Conservation (phyloP, 1,139 yeast genomes). For the Lodderomyces pseudojiufengensis region DNA sequence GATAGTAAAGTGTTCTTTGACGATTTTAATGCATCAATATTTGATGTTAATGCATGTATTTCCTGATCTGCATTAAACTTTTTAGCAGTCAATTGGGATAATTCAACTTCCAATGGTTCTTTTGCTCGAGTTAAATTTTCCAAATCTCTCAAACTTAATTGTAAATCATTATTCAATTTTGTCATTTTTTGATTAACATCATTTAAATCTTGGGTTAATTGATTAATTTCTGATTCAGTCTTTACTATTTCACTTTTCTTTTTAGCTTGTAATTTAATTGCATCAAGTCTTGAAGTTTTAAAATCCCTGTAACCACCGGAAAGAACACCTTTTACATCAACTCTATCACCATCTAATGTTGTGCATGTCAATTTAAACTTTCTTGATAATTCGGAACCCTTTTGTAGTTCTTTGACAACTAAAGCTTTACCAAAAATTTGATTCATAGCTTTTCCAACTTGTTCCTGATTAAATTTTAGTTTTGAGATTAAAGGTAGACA, state of each 20-base stretch:
- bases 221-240: slow-evolving; percentile 25
- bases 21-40: slow-evolving; percentile 21
- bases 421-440: slow-evolving; percentile 82
- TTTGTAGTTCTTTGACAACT: slow-evolving; percentile 66
- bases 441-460: slow-evolving; percentile 58
- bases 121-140: slow-evolving; percentile 34
- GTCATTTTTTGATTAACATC: slow-evolving; percentile 27
- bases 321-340: slow-evolving; percentile 76
- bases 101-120: slow-evolving; percentile 42
- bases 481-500: slow-evolving; percentile 76
- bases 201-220: slow-evolving; percentile 22
- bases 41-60: slow-evolving; percentile 20
- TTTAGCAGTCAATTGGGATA: slow-evolving; percentile 39
- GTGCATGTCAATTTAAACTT: slow-evolving; percentile 66
- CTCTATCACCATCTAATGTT: slow-evolving; percentile 88
- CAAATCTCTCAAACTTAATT: slow-evolving; percentile 35
- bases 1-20: slow-evolving; percentile 25
- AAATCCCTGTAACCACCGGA: slow-evolving; percentile 87
- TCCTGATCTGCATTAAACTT: slow-evolving; percentile 45
- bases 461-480: slow-evolving; percentile 52
- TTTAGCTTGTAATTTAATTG: slow-evolving; percentile 52
- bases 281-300: slow-evolving; percentile 65
- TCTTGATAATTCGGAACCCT: slow-evolving; percentile 68
- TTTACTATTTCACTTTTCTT: slow-evolving; percentile 48
- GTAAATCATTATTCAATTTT: slow-evolving; percentile 41